Conservation (phyloP, 345 rosid species). For the Rhizophora mangle region DNA sequence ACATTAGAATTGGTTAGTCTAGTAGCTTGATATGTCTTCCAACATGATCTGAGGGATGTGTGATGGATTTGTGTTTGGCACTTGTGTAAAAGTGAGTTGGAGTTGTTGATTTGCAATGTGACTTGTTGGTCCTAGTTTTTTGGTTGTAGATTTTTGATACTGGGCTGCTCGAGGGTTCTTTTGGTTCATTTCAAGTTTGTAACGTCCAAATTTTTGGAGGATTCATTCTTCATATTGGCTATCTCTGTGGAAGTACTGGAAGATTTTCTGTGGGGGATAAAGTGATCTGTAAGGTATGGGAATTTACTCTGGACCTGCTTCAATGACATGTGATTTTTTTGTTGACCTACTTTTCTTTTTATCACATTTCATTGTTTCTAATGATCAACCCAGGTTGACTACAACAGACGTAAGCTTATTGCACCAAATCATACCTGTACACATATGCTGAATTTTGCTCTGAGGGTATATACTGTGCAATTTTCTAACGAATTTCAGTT, state of each 20-base stretch:
- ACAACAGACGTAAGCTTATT: slow-evolving; percentile 76
- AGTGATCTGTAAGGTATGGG: slow-evolving; percentile 72
- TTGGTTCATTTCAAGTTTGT: slow-evolving; percentile 68
- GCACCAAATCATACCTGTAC: slow-evolving; percentile 98
- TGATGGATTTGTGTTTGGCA: background rate
- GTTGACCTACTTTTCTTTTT: background rate
- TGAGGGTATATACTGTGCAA: slow-evolving; percentile 48
- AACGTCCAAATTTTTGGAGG: slow-evolving; percentile 93
- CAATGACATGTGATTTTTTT: slow-evolving; percentile 1
- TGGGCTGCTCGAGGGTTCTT: slow-evolving; percentile 68
- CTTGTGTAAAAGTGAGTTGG: background rate
- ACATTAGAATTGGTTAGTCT: background rate
- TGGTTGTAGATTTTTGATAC: slow-evolving; percentile 75
- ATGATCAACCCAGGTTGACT: slow-evolving; percentile 67
- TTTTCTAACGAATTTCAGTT: background rate
- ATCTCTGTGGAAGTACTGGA: slow-evolving; percentile 39
- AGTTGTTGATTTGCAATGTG: background rate
- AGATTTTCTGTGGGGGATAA: slow-evolving; percentile 61
- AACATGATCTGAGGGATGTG: background rate
- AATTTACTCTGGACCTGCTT: slow-evolving; percentile 7
- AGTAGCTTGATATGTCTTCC: background rate
- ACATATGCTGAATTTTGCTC: slow-evolving; percentile 95
- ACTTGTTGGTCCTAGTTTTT: slow-evolving; percentile 15
- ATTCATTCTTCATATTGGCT: slow-evolving; percentile 86
- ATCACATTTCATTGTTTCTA: slow-evolving; percentile 1